A percentile compares a stretch with the other conserved stretches of the same genome.
Conservation (phyloP, 768 basidiomycete genomes). For the Leccinum olivaceopallidum region DNA sequence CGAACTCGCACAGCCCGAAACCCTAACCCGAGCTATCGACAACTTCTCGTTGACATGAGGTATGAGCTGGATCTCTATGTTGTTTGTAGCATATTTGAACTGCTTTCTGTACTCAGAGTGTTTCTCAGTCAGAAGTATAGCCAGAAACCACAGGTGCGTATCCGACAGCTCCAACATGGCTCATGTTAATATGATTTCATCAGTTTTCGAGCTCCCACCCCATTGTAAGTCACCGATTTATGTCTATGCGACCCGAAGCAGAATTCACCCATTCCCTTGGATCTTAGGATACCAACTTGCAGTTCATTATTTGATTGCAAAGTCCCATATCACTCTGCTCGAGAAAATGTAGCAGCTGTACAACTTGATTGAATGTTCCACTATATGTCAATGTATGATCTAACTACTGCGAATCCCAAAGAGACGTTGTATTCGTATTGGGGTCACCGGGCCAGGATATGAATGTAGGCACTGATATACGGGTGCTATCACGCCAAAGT, state of each 20-base stretch:
- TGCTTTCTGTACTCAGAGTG: slow-evolving; percentile 24
- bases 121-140: slow-evolving; percentile 49
- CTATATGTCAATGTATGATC: not conserved
- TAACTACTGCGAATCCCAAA: not conserved
- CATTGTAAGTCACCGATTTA: slow-evolving; percentile 35
- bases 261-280: not conserved
- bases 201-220: slow-evolving; percentile 45
- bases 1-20: slow-evolving; percentile 37
- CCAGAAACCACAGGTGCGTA: slow-evolving; percentile 54
- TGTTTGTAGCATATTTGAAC: not conserved
- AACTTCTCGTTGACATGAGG: slow-evolving; percentile 49
- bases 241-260: not conserved
- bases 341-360: not conserved
- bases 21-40: slow-evolving; percentile 51
- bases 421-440: not conserved
- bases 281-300: slow-evolving; percentile 31
- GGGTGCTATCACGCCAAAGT: slow-evolving; percentile 29
- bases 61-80: slow-evolving; percentile 18
- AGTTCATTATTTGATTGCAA: slow-evolving; percentile 28
- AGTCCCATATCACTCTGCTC: not conserved
- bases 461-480: not conserved
- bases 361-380: not conserved
- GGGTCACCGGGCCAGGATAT: not conserved
- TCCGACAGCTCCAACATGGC: not conserved
- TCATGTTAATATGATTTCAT: slow-evolving; percentile 9